Evolutionary conservation across 1,284 basidiomycete genomes (phyloP), one percentile per base, ranked within the genome.

Genomic region (Trichosporon coremiiforme): DNA sequence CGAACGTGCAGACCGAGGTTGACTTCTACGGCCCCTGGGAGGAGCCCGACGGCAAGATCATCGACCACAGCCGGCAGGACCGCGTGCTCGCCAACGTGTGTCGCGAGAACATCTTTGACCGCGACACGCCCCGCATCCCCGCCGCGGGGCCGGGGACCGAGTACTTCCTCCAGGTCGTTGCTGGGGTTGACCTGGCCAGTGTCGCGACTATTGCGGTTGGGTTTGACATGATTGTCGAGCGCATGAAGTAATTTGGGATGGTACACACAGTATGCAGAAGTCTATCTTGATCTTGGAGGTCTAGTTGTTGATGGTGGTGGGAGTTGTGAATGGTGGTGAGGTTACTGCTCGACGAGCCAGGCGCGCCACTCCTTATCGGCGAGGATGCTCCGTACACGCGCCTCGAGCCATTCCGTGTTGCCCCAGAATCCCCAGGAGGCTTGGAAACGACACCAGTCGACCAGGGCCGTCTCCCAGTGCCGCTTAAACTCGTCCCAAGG

Each of bases 371-470:
- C 68, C 15, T 36, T 29, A 15, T 73, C 72, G 7, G 68, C 66
- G 5, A 73, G 66, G 9, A 73, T 66, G 8, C 13, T 2, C 29
- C 72, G 45, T n/a, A 69, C 68, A 29, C 72, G 66, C 38, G 70
- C 70, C 66, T 68, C 66, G 17, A 73, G 68, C 72, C 72, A 73
- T 25, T 36, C 65, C 3, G 68, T 69, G 36, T 73, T 73, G 4
- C 72, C 72, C 72, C 72, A 73, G 62, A 71, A 73, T 0, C 72
- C 72, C 72, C 72, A 73, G 6, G 31, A 41, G 8, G 72, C 72
- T 68, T 73, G 72, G 66, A 73, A 73, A 22, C 72, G 68, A 53
- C 72, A 73, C 72, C 72, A 73, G 60, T 73, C 72, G 53, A 73
- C 72, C 8, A 73, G 70, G 8, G 72, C 72, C 13, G 72, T 73